A percentile compares a stretch with the other conserved stretches of the same genome.
Evolutionary conservation across 331 rosid species (phyloP).

Genomic region (Malus hybrid): DNA sequence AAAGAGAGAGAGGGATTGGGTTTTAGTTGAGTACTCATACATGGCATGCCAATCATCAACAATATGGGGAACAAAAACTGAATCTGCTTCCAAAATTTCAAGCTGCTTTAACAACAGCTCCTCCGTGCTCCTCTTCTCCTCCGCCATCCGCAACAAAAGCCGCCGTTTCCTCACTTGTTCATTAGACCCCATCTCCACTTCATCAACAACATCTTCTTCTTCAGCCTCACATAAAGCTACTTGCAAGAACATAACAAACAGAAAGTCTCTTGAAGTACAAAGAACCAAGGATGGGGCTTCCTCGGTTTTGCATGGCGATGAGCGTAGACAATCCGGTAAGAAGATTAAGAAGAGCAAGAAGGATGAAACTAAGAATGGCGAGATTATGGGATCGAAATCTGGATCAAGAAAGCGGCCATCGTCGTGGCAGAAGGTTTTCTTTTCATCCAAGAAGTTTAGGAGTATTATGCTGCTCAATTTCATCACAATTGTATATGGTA

Average conservation of each 20-base stretch:
- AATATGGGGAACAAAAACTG: constrained; percentile 5
- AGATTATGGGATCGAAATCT: background rate
- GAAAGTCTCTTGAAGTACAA: constrained; percentile 6
- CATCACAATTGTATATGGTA: constrained; percentile 25
- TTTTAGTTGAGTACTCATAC: background rate
- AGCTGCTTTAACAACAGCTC: background rate
- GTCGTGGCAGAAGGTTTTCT: constrained; percentile 9
- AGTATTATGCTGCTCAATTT: constrained; percentile 18
- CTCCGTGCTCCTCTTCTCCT: constrained; percentile 6
- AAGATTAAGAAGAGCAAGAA: constrained; percentile 1
- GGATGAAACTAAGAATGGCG: background rate
- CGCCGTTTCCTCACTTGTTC: background rate
- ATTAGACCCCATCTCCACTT: constrained; percentile 6
- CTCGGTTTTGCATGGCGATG: background rate
- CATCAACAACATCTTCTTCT: constrained; percentile 2
- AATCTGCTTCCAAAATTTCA: constrained; percentile 2
- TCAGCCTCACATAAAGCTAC: background rate
- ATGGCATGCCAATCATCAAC: constrained; percentile 15
- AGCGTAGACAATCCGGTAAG: background rate
- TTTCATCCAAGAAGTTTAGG: constrained; percentile 17
- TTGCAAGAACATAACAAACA: background rate
- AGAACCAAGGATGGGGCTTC: background rate
- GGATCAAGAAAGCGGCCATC: background rate
- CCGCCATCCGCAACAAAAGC: background rate
- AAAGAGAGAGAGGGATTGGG: background rate